Evolutionary conservation across 2,329 filamentous ascomycete genomes (phyloP).

Genomic region (Cladophialophora psammophila): DNA sequence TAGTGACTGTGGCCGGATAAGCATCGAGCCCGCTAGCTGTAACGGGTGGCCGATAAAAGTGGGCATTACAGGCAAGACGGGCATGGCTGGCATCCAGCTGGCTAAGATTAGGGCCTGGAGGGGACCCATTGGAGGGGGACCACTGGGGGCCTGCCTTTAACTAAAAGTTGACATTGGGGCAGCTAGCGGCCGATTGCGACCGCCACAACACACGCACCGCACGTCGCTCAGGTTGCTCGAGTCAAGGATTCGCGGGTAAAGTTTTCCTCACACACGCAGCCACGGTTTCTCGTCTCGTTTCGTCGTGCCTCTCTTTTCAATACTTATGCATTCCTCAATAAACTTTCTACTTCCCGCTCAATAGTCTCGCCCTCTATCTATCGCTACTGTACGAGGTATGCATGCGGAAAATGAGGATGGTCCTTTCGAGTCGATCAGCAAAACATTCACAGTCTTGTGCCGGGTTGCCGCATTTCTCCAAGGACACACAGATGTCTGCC

Average conservation of each 20-base stretch:
- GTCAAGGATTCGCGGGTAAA: neutral
- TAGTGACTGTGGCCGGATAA: neutral
- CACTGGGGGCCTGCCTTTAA: slow-evolving; percentile 8
- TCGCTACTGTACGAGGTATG: too few relatives aligned
- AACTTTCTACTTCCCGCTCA: neutral
- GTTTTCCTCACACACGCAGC: neutral
- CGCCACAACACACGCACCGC: neutral
- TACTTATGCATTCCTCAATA: neutral
- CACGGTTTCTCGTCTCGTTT: neutral
- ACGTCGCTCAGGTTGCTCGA: neutral
- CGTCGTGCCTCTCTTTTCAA: neutral
- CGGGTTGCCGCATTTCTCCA: slow-evolving; percentile 11
- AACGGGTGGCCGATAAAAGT: slow-evolving; percentile 7
- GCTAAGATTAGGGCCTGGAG: slow-evolving; percentile 23
- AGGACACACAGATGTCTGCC: slow-evolving; percentile 12
- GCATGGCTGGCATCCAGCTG: slow-evolving; percentile 7
- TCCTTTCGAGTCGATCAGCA: slow-evolving; percentile 3
- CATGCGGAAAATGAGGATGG: neutral
- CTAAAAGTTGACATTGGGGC: slow-evolving; percentile 1
- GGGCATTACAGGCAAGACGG: neutral
- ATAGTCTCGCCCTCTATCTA: slow-evolving; percentile 14
- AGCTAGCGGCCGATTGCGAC: neutral
- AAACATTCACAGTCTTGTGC: slow-evolving; percentile 13
- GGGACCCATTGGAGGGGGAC: slow-evolving; percentile 13
- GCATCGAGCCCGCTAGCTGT: slow-evolving; percentile 5